Evolutionary conservation across 192 early-diverging fungal species (phyloP).

Genomic region (Glomus cerebriforme): DNA sequence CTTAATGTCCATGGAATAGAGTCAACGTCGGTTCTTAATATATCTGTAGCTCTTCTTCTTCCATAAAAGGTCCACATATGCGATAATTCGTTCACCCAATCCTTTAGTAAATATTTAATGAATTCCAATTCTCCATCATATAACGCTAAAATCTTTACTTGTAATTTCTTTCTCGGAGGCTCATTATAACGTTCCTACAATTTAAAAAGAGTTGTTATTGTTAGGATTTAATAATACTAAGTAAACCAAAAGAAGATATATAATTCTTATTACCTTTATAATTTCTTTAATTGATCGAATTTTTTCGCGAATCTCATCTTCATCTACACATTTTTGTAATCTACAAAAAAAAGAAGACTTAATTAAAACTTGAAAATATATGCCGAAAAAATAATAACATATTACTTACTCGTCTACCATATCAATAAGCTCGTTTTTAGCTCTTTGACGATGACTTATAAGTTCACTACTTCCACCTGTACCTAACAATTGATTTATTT

Average conservation of each 20-base stretch:
- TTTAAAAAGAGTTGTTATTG: not conserved
- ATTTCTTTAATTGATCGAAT: not conserved
- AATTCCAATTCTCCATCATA: constrained; percentile 10
- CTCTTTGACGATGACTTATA: not conserved
- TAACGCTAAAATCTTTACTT: not conserved
- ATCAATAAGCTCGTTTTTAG: not conserved
- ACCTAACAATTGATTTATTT: constrained; percentile 1
- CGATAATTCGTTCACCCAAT: not conserved
- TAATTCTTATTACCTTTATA: not conserved
- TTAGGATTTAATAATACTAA: not conserved
- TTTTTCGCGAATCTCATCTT: not conserved
- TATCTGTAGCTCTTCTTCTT: not conserved
- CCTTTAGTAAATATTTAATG: not conserved
- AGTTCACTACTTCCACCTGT: not conserved
- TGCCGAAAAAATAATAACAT: not conserved
- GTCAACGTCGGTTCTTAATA: not conserved
- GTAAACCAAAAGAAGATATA: too few relatives aligned
- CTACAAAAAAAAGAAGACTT: not conserved
- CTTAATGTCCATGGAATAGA: not conserved
- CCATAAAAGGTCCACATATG: constrained; percentile 3
- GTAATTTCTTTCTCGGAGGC: not conserved
- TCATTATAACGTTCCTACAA: not conserved
- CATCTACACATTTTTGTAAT: not conserved
- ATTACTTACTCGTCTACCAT: not conserved
- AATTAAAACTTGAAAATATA: not conserved